Percentiles rank a stretch among this genome's conserved stretches.
Evolutionary conservation across 1,284 basidiomycete species (phyloP).

Genomic region (Melampsora americana): DNA sequence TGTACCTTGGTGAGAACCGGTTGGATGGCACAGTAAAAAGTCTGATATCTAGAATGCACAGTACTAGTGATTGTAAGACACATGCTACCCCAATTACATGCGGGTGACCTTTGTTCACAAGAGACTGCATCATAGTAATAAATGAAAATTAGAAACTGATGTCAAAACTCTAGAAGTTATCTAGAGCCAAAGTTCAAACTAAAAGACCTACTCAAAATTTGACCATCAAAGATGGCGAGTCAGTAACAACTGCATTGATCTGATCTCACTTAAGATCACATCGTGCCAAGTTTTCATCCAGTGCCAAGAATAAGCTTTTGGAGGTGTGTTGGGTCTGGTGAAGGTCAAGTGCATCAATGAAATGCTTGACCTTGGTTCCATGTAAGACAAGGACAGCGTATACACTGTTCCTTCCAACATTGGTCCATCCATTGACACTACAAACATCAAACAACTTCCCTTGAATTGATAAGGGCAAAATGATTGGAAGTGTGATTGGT

Average conservation of each 20-base stretch:
- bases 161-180: no score
- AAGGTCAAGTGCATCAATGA: slow-evolving; percentile 25
- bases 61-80: no score
- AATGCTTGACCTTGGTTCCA: neutral
- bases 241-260: neutral
- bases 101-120: slow-evolving; percentile 10
- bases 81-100: slow-evolving; percentile 9
- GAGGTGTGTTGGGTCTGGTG: neutral
- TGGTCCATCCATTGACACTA: no score
- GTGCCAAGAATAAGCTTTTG: neutral
- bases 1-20: no score
- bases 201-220: slow-evolving; percentile 13
- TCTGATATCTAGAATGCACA: no score
- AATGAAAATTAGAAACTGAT: neutral
- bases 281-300: neutral
- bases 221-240: slow-evolving; percentile 10
- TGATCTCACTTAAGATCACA: neutral
- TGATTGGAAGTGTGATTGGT: no score
- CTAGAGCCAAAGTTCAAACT: no score
- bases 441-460: no score
- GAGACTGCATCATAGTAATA: neutral
- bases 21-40: no score
- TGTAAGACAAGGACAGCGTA: neutral
- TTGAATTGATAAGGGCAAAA: no score
- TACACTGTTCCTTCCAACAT: slow-evolving; percentile 26